These are phyloP conservation scores for Lactifluus volemus DNA, from an alignment of 768 basidiomycete genomes.

Conservation along the genomic window DNA sequence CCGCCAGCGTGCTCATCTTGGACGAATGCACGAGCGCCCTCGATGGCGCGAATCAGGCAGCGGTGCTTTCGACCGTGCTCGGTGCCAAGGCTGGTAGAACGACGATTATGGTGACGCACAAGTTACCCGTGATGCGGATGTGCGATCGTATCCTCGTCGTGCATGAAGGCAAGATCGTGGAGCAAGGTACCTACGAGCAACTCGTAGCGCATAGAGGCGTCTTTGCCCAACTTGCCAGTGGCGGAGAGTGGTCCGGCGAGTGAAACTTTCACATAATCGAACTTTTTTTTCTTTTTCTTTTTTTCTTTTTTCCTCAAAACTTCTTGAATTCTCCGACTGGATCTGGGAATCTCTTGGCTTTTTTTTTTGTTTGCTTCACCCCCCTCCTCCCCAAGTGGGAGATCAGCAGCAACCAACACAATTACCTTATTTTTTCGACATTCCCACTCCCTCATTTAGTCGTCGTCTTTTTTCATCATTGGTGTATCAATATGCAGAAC, in stretches of 20 bases:
- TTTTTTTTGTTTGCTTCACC: too few species aligned
- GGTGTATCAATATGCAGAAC: background rate
- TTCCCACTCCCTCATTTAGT: background rate
- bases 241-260: conserved; percentile 55
- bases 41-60: conserved; percentile 76
- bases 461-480: background rate
- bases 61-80: conserved; percentile 70
- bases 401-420: too few species aligned
- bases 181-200: conserved; percentile 68
- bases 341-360: background rate
- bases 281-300: background rate
- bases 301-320: background rate
- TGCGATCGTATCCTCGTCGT: conserved; percentile 86
- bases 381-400: too few species aligned
- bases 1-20: conserved; percentile 65
- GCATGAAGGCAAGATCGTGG: conserved; percentile 65
- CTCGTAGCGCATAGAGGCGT: conserved; percentile 59
- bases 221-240: conserved; percentile 70
- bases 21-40: conserved; percentile 96
- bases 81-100: conserved; percentile 60
- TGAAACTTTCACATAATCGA: background rate
- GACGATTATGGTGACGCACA: conserved; percentile 91
- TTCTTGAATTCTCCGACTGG: background rate
- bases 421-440: background rate
- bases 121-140: conserved; percentile 80